These are phyloP conservation scores for Phytophthora tentaculata DNA, from an alignment of 352 stramenopile species.

Conservation along the genomic window DNA sequence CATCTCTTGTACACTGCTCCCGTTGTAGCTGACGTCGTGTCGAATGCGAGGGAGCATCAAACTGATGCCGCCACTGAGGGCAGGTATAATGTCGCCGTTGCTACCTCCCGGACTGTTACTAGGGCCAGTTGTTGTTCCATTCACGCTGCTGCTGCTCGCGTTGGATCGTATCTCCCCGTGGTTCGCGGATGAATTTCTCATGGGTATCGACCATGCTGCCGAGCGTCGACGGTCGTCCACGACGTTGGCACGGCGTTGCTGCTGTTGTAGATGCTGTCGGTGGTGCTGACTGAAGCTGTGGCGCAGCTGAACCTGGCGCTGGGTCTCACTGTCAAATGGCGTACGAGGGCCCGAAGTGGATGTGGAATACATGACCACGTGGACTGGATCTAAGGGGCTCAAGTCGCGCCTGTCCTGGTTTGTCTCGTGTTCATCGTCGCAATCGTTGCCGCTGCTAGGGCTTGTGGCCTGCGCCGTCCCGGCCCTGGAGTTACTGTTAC, in stretches of 20 bases:
- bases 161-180: constrained; percentile 14
- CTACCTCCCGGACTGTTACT: constrained; percentile 5
- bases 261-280: constrained; percentile 26
- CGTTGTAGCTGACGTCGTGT: constrained; percentile 1
- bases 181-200: background rate
- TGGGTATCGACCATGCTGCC: background rate
- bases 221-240: constrained; percentile 14
- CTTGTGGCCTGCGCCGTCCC: background rate
- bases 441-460: constrained; percentile 11
- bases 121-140: background rate
- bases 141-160: constrained; percentile 12
- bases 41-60: background rate
- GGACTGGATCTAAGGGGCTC: background rate
- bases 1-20: constrained; percentile 22
- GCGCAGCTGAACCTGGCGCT: constrained; percentile 24
- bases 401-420: background rate
- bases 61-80: background rate
- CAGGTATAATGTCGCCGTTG: background rate
- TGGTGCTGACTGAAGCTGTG: constrained; percentile 24
- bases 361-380: background rate
- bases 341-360: constrained; percentile 2
- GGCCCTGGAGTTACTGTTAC: background rate
- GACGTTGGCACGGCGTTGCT: constrained; percentile 28
- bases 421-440: constrained; percentile 20
- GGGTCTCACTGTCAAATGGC: constrained; percentile 9